A percentile compares a stretch with the other conserved stretches of the same genome.
These are phyloP conservation scores for Xylaria palmicola DNA, from an alignment of 495 filamentous ascomycete species.

Conservation along the genomic window DNA sequence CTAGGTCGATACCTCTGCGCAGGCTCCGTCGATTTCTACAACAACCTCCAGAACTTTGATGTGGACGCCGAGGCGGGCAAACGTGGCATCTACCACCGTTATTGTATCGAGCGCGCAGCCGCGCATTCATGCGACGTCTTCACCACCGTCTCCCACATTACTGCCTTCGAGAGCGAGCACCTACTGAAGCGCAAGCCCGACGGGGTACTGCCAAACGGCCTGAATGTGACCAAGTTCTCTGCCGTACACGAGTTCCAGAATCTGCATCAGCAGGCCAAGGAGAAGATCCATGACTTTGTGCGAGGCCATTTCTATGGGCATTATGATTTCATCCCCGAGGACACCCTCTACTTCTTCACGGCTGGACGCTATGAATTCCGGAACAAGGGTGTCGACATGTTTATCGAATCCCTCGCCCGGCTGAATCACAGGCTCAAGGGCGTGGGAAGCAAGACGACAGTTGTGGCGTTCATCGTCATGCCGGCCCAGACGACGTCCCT, in stretches of 20 bases:
- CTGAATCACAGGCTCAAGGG: constrained; percentile 90
- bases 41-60: constrained; percentile 96
- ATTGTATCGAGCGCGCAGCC: constrained; percentile 94
- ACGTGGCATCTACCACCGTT: constrained; percentile 96
- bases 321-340: constrained; percentile 93
- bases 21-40: constrained; percentile 98
- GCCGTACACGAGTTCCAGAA: constrained; percentile 99
- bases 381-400: constrained; percentile 99
- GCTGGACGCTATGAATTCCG: constrained; percentile 95
- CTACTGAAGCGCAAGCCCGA: constrained; percentile 96
- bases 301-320: constrained; percentile 98
- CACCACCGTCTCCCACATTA: constrained; percentile 98
- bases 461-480: constrained; percentile 99
- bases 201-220: constrained; percentile 90
- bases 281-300: constrained; percentile 97
- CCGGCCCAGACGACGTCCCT: constrained; percentile 95
- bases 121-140: constrained; percentile 93
- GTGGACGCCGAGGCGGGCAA: constrained; percentile 96
- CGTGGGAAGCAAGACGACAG: constrained; percentile 83
- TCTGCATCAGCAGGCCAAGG: constrained; percentile 90
- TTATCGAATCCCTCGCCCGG: constrained; percentile 91
- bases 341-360: constrained; percentile 98
- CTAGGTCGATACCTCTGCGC: constrained; percentile 95
- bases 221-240: constrained; percentile 98
- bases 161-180: constrained; percentile 96